Base-by-base conservation (phyloP, 371 early-diverging fungal species). In the Thermomucor indicae-seudaticae region DNA sequence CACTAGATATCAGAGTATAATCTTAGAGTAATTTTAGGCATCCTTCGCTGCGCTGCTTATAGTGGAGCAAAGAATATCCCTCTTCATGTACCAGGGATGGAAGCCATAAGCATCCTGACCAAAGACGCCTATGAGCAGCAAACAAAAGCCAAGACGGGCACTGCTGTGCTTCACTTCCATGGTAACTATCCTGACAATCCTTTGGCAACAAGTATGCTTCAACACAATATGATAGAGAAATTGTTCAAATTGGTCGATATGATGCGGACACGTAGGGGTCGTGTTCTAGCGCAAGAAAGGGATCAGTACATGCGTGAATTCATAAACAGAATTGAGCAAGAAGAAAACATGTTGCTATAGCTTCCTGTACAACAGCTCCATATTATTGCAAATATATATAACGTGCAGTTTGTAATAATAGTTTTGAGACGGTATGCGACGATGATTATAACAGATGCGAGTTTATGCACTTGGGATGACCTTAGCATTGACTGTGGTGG, bases 31-130 rank as follows among this genome's bases (percentile, higher is more conserved):
- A 0, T 11, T 8, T 30, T 32, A 76, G 77, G 89, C 14, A 74
- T 89, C 11, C 66, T 86, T 53, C 70, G 91, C 5, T 86, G 86
- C 50, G 86, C 86, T 31, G 80, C 90, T 1, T 90, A 77, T 57
- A 85, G 86, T 41, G 89, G 85, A 8, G 81, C 80, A 12, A 79
- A 80, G 43, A 68, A 78, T 47, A 73, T 80, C 7, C 65, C 88
- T 1, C 47, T 90, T 3, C 84, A 80, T 59, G 75, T 69, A 20
- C 83, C 84, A 1, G 62, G 59, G 12, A 69, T 80, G 47, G 56
- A 62, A 42, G 63, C 70, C 5, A 63, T 75, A 6, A 48, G 65
- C 32, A 81, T 81, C 53, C 73, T n/a, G n/a, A 40, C 83, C 2
- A 73, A 79, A 19, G 81, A 78, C 23, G 67, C 74, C 23, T 85